These are phyloP conservation scores for Physcomitrellopsis africana DNA, from an alignment of 225 moss, liverwort and hornwort species.

Conservation along the genomic window DNA sequence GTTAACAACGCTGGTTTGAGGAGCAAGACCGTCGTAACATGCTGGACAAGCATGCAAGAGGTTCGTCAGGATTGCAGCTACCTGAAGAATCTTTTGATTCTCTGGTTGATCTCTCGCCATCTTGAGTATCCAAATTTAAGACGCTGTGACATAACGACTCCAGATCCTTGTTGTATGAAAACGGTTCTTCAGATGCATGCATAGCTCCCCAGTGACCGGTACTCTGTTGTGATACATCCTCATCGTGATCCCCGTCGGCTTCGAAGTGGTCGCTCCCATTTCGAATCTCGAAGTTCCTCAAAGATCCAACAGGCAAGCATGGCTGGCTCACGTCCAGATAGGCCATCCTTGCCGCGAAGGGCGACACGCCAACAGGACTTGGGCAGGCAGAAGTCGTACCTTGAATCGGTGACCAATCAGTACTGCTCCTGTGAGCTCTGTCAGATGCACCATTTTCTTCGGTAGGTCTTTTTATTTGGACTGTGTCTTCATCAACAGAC, in stretches of 20 bases:
- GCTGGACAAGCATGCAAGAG: conserved; percentile 23
- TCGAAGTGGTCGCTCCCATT: conserved; percentile 17
- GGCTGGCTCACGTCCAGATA: conserved; percentile 48
- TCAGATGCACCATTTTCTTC: conserved; percentile 14
- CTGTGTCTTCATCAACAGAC: conserved; percentile 35
- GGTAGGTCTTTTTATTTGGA: conserved; percentile 30
- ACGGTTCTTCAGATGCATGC: conserved; percentile 2
- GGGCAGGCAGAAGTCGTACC: background rate
- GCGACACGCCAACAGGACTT: conserved; percentile 29
- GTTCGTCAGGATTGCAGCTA: conserved; percentile 30
- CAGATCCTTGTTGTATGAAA: conserved; percentile 22
- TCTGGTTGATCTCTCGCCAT: too few relatives aligned
- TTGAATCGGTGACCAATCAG: conserved; percentile 31
- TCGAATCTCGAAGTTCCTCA: conserved; percentile 23
- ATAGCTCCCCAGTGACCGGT: background rate
- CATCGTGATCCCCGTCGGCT: conserved; percentile 7
- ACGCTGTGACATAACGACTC: background rate
- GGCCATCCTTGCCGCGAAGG: conserved; percentile 45
- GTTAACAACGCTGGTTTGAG: background rate
- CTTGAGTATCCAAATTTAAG: background rate
- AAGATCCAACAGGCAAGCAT: conserved; percentile 33
- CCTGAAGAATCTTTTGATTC: conserved; percentile 22
- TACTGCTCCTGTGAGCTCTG: conserved; percentile 26
- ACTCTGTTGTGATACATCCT: background rate
- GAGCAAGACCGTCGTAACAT: conserved; percentile 7